A percentile compares a stretch with the other conserved stretches of the same genome.
These are phyloP conservation scores for Paulownia fortunei DNA, from an alignment of 257 asterid genomes.

Conservation along the genomic window DNA sequence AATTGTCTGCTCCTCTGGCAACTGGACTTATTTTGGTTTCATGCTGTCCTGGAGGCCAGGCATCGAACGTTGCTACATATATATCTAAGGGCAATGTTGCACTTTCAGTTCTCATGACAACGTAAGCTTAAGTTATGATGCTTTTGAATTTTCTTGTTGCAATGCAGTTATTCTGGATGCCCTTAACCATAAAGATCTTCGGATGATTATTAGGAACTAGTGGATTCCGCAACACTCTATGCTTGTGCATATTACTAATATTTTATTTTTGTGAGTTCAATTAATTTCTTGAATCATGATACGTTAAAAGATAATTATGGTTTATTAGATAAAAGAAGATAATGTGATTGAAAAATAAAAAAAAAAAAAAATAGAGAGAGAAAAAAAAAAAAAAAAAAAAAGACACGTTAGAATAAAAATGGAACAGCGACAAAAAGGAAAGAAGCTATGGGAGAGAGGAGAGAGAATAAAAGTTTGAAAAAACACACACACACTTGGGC, in stretches of 20 bases:
- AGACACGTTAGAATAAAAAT: neutral
- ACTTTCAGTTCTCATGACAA: conserved; percentile 98
- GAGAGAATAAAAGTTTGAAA: neutral
- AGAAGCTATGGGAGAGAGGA: neutral
- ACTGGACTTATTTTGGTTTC: conserved; percentile 98
- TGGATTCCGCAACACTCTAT: neutral
- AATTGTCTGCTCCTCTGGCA: conserved; percentile 95
- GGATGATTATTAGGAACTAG: conserved; percentile 6
- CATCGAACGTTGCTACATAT: conserved; percentile 95
- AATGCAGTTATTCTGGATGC: conserved; percentile 15
- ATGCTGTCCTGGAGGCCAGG: conserved; percentile 99
- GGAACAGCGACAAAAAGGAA: neutral
- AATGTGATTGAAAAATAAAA: neutral
- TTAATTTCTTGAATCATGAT: neutral
- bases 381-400: neutral
- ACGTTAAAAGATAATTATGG: neutral
- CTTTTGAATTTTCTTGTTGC: neutral
- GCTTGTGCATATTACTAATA: neutral
- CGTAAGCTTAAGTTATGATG: conserved; percentile 57
- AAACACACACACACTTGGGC: neutral
- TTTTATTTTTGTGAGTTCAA: neutral
- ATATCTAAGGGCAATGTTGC: conserved; percentile 98
- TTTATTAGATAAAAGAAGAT: neutral
- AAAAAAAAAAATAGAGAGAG: neutral
- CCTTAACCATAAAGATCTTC: neutral